Base-by-base conservation (phyloP, 2,329 filamentous ascomycete genomes). In the Coleophoma cylindrospora region DNA sequence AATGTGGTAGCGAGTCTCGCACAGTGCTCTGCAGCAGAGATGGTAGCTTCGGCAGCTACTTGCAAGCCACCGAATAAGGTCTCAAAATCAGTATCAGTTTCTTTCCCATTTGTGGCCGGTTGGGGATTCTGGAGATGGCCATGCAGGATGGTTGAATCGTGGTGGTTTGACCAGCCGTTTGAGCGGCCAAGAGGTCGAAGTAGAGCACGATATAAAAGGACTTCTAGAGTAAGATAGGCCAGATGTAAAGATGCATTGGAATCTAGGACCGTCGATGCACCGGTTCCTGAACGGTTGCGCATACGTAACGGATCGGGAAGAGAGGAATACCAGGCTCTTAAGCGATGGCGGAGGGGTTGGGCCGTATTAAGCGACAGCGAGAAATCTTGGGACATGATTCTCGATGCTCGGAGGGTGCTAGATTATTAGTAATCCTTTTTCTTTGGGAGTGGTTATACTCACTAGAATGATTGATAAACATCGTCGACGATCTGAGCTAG, bases 131-230 rank as follows among this genome's bases (percentile, higher is more conserved):
- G 64, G 2, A 58, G 57, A 46, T 63, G 57, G 15, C 50, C 54
- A 34, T 68, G 65, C 4, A 36, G 34, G 15, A 21, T 32, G n/a
- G 62, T 33, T 19, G 41, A 33, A 44, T 44, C 19, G 12, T 44
- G 9, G 4, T 12, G 12, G n/a, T 44, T 44, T 22, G 41, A 44
- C 41, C 41, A 44, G 41, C 41, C 41, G 19, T 44, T 44, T 2
- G 41, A 32, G n/a, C 41, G 19, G 19, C 41, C 63, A 56, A 64
- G 59, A 1, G 62, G 62, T 13, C 62, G 63, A 14, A 68, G 55
- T 43, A 68, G 58, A 0, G 66, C 66, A 22, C 66, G 66, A 50
- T 67, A 68, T 2, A 66, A 57, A 36, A 61, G 66, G 4, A 68
- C 52, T n/a, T 65, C 64, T 2, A 67, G 57, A n/a, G 64, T 57